Percentiles rank a stretch among this genome's conserved stretches.
phyloP scores from a whole-genome alignment of 1,284 basidiomycete genomes.

The Fomitopsis schrenkii region DNA sequence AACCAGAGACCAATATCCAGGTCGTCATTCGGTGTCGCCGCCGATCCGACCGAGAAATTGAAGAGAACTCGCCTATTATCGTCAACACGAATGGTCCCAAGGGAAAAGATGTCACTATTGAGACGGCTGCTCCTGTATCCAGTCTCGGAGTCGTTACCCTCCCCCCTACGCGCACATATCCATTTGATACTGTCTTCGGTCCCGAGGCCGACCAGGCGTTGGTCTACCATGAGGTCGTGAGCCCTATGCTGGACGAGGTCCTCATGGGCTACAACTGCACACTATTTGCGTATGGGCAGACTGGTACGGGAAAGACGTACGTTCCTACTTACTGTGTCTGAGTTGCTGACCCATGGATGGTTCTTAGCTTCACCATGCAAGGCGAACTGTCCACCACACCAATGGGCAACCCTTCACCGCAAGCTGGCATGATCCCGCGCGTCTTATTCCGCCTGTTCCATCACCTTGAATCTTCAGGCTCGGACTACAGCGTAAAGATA shows the following conservation, averaged over 20 bases:
- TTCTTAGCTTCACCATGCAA: constrained; percentile 86
- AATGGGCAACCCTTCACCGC: constrained; percentile 82
- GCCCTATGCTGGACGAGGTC: constrained; percentile 91
- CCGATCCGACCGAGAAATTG: constrained; percentile 78
- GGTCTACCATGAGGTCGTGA: constrained; percentile 93
- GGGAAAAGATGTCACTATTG: constrained; percentile 74
- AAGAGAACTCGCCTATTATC: constrained; percentile 80
- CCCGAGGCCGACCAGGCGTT: constrained; percentile 96
- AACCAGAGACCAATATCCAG: constrained; percentile 75
- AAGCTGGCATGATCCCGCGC: constrained; percentile 98
- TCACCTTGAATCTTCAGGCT: constrained; percentile 70
- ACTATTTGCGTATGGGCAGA: constrained; percentile 98
- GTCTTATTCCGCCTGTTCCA: constrained; percentile 92
- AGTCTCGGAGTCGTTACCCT: constrained; percentile 64
- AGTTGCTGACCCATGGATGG: background rate
- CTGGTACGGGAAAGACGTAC: constrained; percentile 98
- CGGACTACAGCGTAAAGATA: constrained; percentile 92
- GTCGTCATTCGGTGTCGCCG: constrained; percentile 88
- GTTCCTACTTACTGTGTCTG: constrained; percentile 20
- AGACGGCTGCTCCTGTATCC: constrained; percentile 63
- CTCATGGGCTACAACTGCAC: constrained; percentile 97
- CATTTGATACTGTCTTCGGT: constrained; percentile 93
- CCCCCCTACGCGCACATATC: constrained; percentile 78
- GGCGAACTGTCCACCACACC: constrained; percentile 82
- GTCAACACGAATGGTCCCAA: constrained; percentile 72